phyloP scores from a whole-genome alignment of 2,329 filamentous ascomycete genomes.

The Tolypocladium guangdongense region DNA sequence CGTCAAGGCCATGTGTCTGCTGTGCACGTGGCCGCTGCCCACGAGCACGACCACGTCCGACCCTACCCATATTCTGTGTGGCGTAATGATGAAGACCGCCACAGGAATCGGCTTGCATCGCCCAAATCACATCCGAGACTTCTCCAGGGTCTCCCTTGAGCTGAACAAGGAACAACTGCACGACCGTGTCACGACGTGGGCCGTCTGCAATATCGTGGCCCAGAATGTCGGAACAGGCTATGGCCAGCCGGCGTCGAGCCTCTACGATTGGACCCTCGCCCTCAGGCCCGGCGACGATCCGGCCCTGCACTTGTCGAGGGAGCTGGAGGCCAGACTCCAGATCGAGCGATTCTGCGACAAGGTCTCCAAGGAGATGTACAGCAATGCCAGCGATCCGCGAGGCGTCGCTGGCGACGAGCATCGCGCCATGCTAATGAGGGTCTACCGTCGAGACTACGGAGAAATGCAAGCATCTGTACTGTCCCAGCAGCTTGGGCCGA shows the following conservation, averaged over 20 bases:
- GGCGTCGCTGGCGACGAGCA: slow-evolving; percentile 59
- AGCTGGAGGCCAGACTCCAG: slow-evolving; percentile 56
- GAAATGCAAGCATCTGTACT: slow-evolving; percentile 52
- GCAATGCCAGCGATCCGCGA: slow-evolving; percentile 61
- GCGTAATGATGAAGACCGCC: slow-evolving; percentile 79
- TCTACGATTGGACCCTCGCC: slow-evolving; percentile 65
- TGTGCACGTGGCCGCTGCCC: slow-evolving; percentile 75
- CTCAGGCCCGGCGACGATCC: slow-evolving; percentile 48
- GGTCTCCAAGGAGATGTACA: slow-evolving; percentile 69
- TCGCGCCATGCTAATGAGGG: slow-evolving; percentile 53
- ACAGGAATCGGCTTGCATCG: slow-evolving; percentile 75
- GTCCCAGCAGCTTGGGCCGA: slow-evolving; percentile 45
- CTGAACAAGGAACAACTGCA: slow-evolving; percentile 69
- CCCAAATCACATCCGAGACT: slow-evolving; percentile 73
- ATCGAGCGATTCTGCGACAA: slow-evolving; percentile 70
- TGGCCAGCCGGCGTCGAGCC: slow-evolving; percentile 67
- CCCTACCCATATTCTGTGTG: slow-evolving; percentile 70
- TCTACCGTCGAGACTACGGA: slow-evolving; percentile 53
- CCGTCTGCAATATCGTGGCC: slow-evolving; percentile 74
- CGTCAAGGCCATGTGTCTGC: slow-evolving; percentile 68
- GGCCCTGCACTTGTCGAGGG: slow-evolving; percentile 45
- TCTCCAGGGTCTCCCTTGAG: slow-evolving; percentile 63
- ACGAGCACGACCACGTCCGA: slow-evolving; percentile 73
- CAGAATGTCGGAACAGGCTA: slow-evolving; percentile 76
- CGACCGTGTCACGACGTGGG: slow-evolving; percentile 72